phyloP scores from a whole-genome alignment of 2,329 filamentous ascomycete species.

The Phialophora expanda region DNA sequence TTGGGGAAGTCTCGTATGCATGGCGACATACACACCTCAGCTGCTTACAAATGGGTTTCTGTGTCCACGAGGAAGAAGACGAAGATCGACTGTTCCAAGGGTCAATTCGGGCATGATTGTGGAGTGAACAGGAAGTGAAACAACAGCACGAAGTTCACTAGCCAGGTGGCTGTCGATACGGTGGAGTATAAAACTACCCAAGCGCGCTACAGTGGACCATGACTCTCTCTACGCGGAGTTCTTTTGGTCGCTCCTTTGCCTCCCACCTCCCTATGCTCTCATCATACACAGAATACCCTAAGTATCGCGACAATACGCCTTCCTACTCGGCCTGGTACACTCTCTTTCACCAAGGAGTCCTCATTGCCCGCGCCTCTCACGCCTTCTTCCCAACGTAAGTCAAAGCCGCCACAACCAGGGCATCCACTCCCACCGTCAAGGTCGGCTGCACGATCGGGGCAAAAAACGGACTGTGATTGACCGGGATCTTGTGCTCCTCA shows the following conservation, averaged over 20 bases:
- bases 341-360: background rate
- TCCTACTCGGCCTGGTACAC: background rate
- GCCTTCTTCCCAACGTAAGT: conserved; percentile 49
- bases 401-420: conserved; percentile 58
- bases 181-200: background rate
- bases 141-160: background rate
- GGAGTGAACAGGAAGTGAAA: background rate
- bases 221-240: background rate
- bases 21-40: background rate
- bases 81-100: background rate
- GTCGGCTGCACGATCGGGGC: conserved; percentile 65
- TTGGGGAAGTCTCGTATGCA: conserved; percentile 13
- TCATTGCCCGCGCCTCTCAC: background rate
- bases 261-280: background rate
- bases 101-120: background rate
- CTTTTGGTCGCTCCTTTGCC: background rate
- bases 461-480: conserved; percentile 66
- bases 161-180: background rate
- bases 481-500: conserved; percentile 57
- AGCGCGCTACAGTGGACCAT: no score
- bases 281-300: background rate
- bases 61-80: background rate
- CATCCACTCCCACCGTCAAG: conserved; percentile 58
- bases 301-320: background rate
- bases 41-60: conserved; percentile 6